Conservation (phyloP, 73 alveolate species). For the Uronychia binucleata region DNA sequence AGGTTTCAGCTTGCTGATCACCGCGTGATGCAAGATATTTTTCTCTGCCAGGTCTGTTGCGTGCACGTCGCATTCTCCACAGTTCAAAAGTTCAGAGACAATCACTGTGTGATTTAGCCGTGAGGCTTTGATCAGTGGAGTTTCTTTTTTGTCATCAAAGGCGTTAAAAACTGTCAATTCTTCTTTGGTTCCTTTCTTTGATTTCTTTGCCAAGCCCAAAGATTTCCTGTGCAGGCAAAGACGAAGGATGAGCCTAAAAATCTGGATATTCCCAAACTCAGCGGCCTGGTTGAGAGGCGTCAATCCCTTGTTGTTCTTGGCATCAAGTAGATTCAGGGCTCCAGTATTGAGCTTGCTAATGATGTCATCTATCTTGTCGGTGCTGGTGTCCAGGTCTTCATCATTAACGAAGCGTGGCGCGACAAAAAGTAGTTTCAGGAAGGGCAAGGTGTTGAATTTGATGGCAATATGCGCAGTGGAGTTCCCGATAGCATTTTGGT, state of each 20-base stretch:
- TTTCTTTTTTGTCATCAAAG: constrained; percentile 35
- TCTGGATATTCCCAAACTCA: constrained; percentile 28
- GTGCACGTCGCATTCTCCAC: constrained; percentile 6
- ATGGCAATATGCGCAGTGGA: constrained; percentile 47
- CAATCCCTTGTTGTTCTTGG: constrained; percentile 21
- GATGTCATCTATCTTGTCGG: constrained; percentile 25
- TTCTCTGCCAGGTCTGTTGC: constrained; percentile 55
- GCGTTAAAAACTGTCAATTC: constrained; percentile 7
- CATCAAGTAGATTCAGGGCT: constrained; percentile 3
- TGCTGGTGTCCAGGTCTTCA: not conserved
- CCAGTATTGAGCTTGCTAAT: constrained; percentile 6
- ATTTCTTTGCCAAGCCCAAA: not conserved
- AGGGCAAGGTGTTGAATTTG: not conserved
- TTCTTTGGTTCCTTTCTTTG: constrained; percentile 6
- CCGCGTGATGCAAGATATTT: constrained; percentile 78
- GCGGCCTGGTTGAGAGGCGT: constrained; percentile 30
- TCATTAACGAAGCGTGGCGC: not conserved
- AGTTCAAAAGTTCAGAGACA: constrained; percentile 11
- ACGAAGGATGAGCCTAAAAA: constrained; percentile 26
- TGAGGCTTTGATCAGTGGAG: constrained; percentile 23
- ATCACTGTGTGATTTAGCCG: constrained; percentile 5
- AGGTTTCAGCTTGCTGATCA: constrained; percentile 57
- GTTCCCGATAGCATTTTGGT: constrained; percentile 33
- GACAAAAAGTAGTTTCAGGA: constrained; percentile 25
- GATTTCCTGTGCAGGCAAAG: constrained; percentile 5